These are phyloP conservation scores for Sinapis alba DNA, from an alignment of 441 rosid genomes.

Conservation along the genomic window DNA sequence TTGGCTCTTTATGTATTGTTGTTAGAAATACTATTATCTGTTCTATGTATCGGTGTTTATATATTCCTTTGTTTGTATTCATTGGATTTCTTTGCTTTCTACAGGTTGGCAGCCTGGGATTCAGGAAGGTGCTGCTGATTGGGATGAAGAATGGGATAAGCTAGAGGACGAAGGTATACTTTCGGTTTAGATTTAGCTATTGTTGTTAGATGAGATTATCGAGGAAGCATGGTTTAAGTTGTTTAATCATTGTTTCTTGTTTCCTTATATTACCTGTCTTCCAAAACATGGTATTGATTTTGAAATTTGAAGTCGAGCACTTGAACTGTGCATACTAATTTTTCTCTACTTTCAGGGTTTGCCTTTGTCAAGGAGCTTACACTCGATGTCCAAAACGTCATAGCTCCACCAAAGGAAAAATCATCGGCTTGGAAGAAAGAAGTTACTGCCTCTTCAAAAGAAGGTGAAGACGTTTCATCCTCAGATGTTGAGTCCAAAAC, in stretches of 20 bases:
- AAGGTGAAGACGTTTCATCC: constrained; percentile 41
- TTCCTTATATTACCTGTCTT: constrained; percentile 1
- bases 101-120: neutral
- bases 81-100: neutral
- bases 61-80: neutral
- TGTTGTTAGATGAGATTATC: neutral
- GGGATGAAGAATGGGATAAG: neutral
- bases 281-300: constrained; percentile 18
- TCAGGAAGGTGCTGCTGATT: neutral
- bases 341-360: constrained; percentile 60
- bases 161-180: neutral
- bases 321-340: neutral
- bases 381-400: constrained; percentile 82
- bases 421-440: constrained; percentile 42
- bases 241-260: neutral
- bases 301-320: constrained; percentile 11
- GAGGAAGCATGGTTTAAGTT: neutral
- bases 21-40: no score
- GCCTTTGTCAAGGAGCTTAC: constrained; percentile 91
- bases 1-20: no score
- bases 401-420: constrained; percentile 85
- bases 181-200: neutral
- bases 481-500: constrained; percentile 48
- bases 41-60: no score
- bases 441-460: constrained; percentile 38